Evolutionary conservation across 2,329 filamentous ascomycete genomes (phyloP).

Genomic region (Phoma herbarum): DNA sequence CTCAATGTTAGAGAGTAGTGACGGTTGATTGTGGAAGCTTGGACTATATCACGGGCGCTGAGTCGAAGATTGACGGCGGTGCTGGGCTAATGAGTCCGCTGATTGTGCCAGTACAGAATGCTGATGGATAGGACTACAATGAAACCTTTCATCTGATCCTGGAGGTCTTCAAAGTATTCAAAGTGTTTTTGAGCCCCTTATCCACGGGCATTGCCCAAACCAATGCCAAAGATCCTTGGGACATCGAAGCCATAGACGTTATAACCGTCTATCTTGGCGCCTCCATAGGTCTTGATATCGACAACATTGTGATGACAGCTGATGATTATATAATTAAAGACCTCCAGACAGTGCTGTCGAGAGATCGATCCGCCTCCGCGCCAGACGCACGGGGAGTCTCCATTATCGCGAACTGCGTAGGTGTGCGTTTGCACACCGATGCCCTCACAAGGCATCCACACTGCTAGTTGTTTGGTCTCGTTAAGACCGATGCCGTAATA

Average conservation of each 20-base stretch:
- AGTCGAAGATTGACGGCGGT: constrained; percentile 70
- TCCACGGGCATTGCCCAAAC: not conserved
- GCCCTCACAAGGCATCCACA: too few relatives aligned
- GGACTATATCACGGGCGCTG: constrained; percentile 69
- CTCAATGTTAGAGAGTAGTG: too few relatives aligned
- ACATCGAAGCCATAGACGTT: not conserved
- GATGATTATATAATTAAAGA: not conserved
- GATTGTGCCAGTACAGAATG: constrained; percentile 46
- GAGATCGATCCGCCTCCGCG: not conserved
- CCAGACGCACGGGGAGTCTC: too few relatives aligned
- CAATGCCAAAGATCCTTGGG: not conserved
- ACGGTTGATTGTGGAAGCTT: too few relatives aligned
- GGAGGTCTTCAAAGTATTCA: not conserved
- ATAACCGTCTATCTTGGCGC: not conserved
- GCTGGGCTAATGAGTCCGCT: constrained; percentile 55
- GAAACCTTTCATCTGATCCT: not conserved
- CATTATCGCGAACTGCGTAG: too few relatives aligned
- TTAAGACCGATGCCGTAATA: too few relatives aligned
- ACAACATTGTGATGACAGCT: not conserved
- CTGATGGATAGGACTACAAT: not conserved
- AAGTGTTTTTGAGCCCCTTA: too few relatives aligned
- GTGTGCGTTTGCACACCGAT: too few relatives aligned
- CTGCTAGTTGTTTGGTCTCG: too few relatives aligned
- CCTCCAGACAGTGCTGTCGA: not conserved
- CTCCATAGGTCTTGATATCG: not conserved